These are phyloP conservation scores for Angophora floribunda DNA, from an alignment of 345 rosid genomes.

Conservation along the genomic window DNA sequence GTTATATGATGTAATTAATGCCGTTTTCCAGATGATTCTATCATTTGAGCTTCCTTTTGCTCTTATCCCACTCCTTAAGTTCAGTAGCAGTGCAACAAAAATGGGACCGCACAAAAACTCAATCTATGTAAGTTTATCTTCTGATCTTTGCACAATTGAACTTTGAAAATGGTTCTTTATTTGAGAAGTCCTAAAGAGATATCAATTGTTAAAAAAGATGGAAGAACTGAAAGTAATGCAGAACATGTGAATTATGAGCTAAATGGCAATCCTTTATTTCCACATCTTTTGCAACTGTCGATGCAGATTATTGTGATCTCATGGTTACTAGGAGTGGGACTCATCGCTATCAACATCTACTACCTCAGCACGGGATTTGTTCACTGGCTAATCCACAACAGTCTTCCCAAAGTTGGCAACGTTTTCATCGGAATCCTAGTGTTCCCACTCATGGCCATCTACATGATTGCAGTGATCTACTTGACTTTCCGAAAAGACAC, in stretches of 20 bases:
- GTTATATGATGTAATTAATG: neutral
- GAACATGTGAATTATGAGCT: neutral
- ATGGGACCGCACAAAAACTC: constrained; percentile 76
- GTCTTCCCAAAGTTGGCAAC: constrained; percentile 24
- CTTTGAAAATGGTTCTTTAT: neutral
- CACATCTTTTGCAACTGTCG: neutral
- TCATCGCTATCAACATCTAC: constrained; percentile 51
- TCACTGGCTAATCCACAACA: constrained; percentile 36
- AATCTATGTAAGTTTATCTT: neutral
- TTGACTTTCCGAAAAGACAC: constrained; percentile 38
- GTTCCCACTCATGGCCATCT: constrained; percentile 45
- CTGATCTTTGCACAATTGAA: neutral
- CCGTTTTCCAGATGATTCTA: constrained; percentile 47
- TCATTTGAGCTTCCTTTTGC: constrained; percentile 76
- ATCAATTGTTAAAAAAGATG: neutral
- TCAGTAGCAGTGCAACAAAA: constrained; percentile 54
- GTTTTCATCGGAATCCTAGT: constrained; percentile 39
- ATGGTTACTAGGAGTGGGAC: constrained; percentile 43
- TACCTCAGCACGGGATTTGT: constrained; percentile 44
- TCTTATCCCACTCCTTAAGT: constrained; percentile 60
- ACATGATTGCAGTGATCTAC: constrained; percentile 31
- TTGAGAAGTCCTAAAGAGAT: neutral
- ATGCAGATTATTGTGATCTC: constrained; percentile 41
- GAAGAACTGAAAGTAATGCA: neutral
- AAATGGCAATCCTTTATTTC: neutral